These are phyloP conservation scores for Saccharum hybrid DNA, from an alignment of 202 grass and related monocot species.

Conservation along the genomic window DNA sequence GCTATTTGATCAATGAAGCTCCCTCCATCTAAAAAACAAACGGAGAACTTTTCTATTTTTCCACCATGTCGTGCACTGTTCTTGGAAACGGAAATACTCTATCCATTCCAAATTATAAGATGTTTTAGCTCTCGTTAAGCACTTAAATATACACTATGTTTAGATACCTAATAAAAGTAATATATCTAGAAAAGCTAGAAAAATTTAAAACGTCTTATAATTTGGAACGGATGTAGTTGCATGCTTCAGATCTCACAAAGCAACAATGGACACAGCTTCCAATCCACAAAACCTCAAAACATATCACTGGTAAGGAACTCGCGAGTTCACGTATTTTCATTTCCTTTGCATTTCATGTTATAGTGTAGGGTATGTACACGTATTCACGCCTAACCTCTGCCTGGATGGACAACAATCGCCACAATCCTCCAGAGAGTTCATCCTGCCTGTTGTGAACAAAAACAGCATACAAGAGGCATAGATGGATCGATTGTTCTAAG, in stretches of 20 bases:
- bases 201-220: too few relatives aligned
- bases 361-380: conserved; percentile 49
- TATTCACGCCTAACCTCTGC: conserved; percentile 45
- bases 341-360: conserved; percentile 40
- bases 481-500: conserved; percentile 31
- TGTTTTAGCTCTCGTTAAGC: too few relatives aligned
- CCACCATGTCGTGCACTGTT: too few relatives aligned
- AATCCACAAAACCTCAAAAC: neutral
- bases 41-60: too few relatives aligned
- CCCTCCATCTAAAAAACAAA: too few relatives aligned
- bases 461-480: conserved; percentile 62
- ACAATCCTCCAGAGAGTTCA: conserved; percentile 27
- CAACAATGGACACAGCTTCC: neutral
- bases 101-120: too few relatives aligned
- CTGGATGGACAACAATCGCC: conserved; percentile 23
- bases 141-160: too few relatives aligned
- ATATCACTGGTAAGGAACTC: conserved; percentile 5
- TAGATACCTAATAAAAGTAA: too few relatives aligned
- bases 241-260: neutral
- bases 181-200: neutral
- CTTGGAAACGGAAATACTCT: too few relatives aligned
- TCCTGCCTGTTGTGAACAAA: conserved; percentile 55
- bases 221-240: neutral
- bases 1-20: too few relatives aligned
- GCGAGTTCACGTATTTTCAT: neutral